Evolutionary conservation across 192 early-diverging fungal genomes (phyloP), one percentile per base, ranked within the genome.

Genomic region (Coemansia sp.): DNA sequence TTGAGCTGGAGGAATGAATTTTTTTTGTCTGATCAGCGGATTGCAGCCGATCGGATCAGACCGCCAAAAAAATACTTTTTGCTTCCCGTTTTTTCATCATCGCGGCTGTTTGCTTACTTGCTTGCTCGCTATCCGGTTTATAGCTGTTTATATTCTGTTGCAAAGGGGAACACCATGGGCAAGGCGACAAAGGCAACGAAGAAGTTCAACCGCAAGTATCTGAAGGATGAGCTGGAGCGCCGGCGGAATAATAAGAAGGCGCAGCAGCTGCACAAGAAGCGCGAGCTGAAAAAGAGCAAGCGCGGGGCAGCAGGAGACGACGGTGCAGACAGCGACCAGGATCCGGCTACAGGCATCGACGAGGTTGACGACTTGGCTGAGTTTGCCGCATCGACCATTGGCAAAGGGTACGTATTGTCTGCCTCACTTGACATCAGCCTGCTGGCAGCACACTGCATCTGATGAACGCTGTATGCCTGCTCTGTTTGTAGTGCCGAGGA

Each of bases 121-220:
- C n/a, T n/a, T n/a, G n/a, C n/a, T n/a, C n/a, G n/a, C n/a, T n/a
- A n/a, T n/a, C n/a, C n/a, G n/a, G n/a, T n/a, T n/a, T n/a, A n/a
- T n/a, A n/a, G n/a, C n/a, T n/a, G n/a, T n/a, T n/a, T n/a, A n/a
- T n/a, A n/a, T n/a, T n/a, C 31, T 51, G 8, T 34, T 36, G 15
- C 36, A 25, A 30, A 29, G 28, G 8, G 20, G 8, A 38, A 22
- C 39, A 54, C 20, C 32, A 70, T 79, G 71, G 73, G 59, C 28
- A 79, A 75, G 46, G 71, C 45, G 12, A 70, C 60, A 60, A 92
- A 92, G 69, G 58, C 80, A 11, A 90, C 85, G 7, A 86, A 82
- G 56, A 89, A 87, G 79, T 92, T 85, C 62, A 81, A 85, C 54
- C 85, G 88, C 75, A 84, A 84, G 57, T 79, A 89, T 43, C 73